phyloP scores from a whole-genome alignment of 2,329 filamentous ascomycete genomes.

The Cladobotryum mycophilum region DNA sequence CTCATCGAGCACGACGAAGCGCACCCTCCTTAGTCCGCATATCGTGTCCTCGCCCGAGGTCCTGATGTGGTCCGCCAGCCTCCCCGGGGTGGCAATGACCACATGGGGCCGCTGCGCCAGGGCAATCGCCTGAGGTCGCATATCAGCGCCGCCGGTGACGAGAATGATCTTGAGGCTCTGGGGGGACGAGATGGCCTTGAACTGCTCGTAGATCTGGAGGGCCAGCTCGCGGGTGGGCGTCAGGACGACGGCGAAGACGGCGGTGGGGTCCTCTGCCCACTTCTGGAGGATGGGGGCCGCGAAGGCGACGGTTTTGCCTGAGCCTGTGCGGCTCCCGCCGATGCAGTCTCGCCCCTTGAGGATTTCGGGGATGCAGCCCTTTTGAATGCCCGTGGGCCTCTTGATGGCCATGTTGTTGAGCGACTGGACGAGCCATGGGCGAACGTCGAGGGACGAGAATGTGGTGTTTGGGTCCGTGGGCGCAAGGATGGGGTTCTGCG shows the following conservation, averaged over 20 bases:
- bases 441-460: conserved; percentile 67
- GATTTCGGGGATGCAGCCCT: conserved; percentile 87
- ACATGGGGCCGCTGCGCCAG: conserved; percentile 79
- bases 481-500: conserved; percentile 37
- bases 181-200: conserved; percentile 84
- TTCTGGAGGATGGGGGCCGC: conserved; percentile 89
- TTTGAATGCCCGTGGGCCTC: conserved; percentile 86
- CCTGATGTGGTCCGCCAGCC: conserved; percentile 87
- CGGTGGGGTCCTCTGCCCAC: conserved; percentile 87
- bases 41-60: conserved; percentile 89
- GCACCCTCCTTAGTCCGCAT: conserved; percentile 69
- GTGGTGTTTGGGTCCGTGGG: conserved; percentile 53
- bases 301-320: conserved; percentile 95
- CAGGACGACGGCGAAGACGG: conserved; percentile 82
- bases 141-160: conserved; percentile 89
- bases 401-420: conserved; percentile 73
- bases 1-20: conserved; percentile 89
- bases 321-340: conserved; percentile 88
- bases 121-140: conserved; percentile 82
- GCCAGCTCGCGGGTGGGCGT: conserved; percentile 90
- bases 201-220: conserved; percentile 92
- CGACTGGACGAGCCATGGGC: conserved; percentile 83
- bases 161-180: conserved; percentile 82
- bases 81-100: conserved; percentile 88
- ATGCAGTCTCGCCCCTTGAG: conserved; percentile 89